A percentile compares a stretch with the other conserved stretches of the same genome.
Evolutionary conservation across 352 stramenopile species (phyloP).

Genomic region (Globisporangium cylindrosporum): DNA sequence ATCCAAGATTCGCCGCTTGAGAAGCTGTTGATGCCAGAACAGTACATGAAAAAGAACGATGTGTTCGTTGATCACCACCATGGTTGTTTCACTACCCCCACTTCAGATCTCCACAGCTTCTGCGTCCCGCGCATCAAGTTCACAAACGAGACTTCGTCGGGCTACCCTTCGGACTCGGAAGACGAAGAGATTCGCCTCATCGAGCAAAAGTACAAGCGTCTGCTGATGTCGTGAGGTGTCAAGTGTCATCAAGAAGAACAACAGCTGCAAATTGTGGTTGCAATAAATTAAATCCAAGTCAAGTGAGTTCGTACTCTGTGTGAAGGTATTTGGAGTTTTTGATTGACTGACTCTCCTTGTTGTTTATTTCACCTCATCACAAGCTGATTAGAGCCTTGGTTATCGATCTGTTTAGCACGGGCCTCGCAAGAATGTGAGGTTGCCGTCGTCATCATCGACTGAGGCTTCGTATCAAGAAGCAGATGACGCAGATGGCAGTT

Average conservation of each 20-base stretch:
- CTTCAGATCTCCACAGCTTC: conserved; percentile 62
- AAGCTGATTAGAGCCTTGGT: conserved; percentile 10
- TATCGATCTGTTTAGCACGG: not conserved
- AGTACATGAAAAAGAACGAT: conserved; percentile 44
- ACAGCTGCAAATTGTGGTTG: not conserved
- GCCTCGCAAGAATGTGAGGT: not conserved
- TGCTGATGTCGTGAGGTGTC: conserved; percentile 32
- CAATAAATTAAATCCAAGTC: not conserved
- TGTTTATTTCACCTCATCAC: not conserved
- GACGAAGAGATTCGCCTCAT: conserved; percentile 73
- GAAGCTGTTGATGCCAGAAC: conserved; percentile 39
- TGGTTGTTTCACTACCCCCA: conserved; percentile 46
- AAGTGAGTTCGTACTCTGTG: not conserved
- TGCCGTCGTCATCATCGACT: no score
- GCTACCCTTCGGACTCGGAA: conserved; percentile 54
- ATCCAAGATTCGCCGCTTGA: conserved; percentile 10
- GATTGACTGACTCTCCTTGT: not conserved
- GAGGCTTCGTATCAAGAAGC: not conserved
- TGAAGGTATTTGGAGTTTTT: not conserved
- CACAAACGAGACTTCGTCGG: conserved; percentile 23
- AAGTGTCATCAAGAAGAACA: not conserved
- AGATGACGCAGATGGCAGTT: conserved; percentile 12
- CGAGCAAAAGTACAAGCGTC: conserved; percentile 67
- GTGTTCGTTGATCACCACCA: conserved; percentile 46
- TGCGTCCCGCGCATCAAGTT: conserved; percentile 81